A percentile compares a stretch with the other conserved stretches of the same genome.
phyloP scores from a whole-genome alignment of 306 rosid genomes.

The Vicia faba region DNA sequence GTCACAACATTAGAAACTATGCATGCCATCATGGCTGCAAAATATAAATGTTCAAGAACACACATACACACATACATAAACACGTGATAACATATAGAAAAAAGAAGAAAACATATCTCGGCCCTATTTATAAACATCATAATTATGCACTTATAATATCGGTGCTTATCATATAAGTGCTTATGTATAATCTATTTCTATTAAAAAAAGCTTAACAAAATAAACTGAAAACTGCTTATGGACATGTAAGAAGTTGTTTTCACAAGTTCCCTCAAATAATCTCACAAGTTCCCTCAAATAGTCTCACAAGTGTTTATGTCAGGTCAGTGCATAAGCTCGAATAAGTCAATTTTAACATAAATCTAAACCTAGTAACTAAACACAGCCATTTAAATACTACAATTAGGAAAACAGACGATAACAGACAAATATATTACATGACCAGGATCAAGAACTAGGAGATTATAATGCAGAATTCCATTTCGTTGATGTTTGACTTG shows the following conservation, averaged over 20 bases:
- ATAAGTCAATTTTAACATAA: not conserved
- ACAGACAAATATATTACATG: constrained; percentile 58
- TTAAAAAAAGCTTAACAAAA: not conserved
- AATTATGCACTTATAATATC: not conserved
- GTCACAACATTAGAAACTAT: constrained; percentile 35
- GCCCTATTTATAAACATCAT: not conserved
- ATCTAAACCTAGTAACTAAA: constrained; percentile 23
- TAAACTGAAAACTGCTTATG: not conserved
- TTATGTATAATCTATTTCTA: not conserved
- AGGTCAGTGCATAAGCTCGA: not conserved
- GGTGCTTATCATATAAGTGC: not conserved
- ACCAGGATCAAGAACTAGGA: constrained; percentile 80
- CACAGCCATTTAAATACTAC: constrained; percentile 7
- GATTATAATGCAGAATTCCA: constrained; percentile 55
- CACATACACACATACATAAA: constrained; percentile 14
- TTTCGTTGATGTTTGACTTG: constrained; percentile 61
- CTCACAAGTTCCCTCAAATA: not conserved
- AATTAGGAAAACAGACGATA: constrained; percentile 22
- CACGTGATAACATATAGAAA: not conserved
- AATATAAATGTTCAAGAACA: constrained; percentile 25
- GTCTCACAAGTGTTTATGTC: not conserved
- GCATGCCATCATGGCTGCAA: constrained; percentile 24
- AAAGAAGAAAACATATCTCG: constrained; percentile 22
- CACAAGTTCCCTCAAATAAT: not conserved
- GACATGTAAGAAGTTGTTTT: not conserved